Percentiles rank a stretch among this genome's conserved stretches.
These are phyloP conservation scores for Penicillium dipodomyicola DNA, from an alignment of 495 filamentous ascomycete genomes.

Conservation along the genomic window DNA sequence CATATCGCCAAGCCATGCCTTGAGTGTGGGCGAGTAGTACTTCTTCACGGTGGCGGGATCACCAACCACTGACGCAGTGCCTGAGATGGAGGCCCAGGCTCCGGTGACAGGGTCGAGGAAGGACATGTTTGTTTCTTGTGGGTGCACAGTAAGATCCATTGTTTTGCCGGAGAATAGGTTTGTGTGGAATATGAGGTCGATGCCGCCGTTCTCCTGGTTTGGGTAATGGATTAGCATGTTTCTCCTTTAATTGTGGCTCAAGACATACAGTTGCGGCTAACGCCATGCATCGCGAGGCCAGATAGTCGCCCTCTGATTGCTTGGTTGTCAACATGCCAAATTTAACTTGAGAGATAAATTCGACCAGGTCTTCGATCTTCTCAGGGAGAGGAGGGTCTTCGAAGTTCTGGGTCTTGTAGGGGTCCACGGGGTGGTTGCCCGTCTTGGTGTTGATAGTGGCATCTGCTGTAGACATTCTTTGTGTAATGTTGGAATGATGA, in stretches of 20 bases:
- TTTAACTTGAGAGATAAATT: conserved; percentile 68
- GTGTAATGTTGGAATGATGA: not conserved
- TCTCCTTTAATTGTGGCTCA: not conserved
- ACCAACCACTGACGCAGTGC: conserved; percentile 62
- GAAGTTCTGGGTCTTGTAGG: conserved; percentile 73
- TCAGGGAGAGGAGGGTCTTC: conserved; percentile 62
- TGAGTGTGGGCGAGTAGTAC: conserved; percentile 72
- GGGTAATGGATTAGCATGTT: not conserved
- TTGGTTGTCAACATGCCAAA: conserved; percentile 76
- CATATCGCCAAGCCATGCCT: conserved; percentile 88
- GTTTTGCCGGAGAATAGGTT: conserved; percentile 94
- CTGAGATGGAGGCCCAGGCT: conserved; percentile 79
- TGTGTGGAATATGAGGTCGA: conserved; percentile 90
- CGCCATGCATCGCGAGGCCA: conserved; percentile 87
- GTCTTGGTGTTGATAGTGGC: conserved; percentile 58
- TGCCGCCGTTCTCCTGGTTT: conserved; percentile 65
- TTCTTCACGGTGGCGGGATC: conserved; percentile 67
- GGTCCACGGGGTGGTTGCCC: conserved; percentile 64
- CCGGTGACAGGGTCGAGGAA: conserved; percentile 73
- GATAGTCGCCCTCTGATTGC: conserved; percentile 64
- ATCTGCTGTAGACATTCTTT: conserved; percentile 32
- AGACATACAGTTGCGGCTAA: conserved; percentile 70
- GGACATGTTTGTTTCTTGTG: conserved; percentile 72
- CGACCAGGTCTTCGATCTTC: conserved; percentile 72
- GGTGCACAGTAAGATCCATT: conserved; percentile 71